phyloP scores from a whole-genome alignment of 345 rosid species.

The Arabis alpina region DNA sequence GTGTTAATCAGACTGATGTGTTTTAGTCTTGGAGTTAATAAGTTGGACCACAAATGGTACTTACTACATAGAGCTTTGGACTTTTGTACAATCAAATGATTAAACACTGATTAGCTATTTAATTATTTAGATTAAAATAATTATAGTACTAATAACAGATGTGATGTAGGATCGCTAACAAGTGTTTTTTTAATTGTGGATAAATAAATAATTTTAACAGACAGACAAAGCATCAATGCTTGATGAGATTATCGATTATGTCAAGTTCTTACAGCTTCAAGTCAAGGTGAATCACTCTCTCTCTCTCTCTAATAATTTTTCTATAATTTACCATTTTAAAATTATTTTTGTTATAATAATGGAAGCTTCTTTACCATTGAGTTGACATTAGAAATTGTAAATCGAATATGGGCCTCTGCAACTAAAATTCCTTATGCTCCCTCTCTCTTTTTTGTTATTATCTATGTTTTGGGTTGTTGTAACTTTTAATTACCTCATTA shows the following conservation, averaged over 20 bases:
- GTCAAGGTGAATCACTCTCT: slow-evolving; percentile 71
- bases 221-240: slow-evolving; percentile 99
- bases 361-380: slow-evolving; percentile 38
- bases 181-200: slow-evolving; percentile 17
- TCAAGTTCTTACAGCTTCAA: slow-evolving; percentile 98
- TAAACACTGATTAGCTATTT: slow-evolving; percentile 42
- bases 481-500: neutral
- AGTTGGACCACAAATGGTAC: slow-evolving; percentile 34
- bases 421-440: slow-evolving; percentile 44
- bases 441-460: slow-evolving; percentile 1
- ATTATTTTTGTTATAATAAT: neutral
- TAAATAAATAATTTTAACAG: slow-evolving; percentile 60
- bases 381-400: slow-evolving; percentile 45
- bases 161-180: slow-evolving; percentile 23
- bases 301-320: neutral
- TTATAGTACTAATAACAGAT: neutral
- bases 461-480: slow-evolving; percentile 15
- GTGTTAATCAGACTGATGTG: slow-evolving; percentile 26
- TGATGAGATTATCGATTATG: slow-evolving; percentile 99
- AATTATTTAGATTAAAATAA: neutral
- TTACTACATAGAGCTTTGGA: slow-evolving; percentile 39
- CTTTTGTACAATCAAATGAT: slow-evolving; percentile 43
- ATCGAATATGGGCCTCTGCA: slow-evolving; percentile 33
- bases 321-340: neutral
- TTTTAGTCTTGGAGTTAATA: slow-evolving; percentile 35